phyloP scores from a whole-genome alignment of 2,329 filamentous ascomycete genomes.

The Tolypocladium sp. region DNA sequence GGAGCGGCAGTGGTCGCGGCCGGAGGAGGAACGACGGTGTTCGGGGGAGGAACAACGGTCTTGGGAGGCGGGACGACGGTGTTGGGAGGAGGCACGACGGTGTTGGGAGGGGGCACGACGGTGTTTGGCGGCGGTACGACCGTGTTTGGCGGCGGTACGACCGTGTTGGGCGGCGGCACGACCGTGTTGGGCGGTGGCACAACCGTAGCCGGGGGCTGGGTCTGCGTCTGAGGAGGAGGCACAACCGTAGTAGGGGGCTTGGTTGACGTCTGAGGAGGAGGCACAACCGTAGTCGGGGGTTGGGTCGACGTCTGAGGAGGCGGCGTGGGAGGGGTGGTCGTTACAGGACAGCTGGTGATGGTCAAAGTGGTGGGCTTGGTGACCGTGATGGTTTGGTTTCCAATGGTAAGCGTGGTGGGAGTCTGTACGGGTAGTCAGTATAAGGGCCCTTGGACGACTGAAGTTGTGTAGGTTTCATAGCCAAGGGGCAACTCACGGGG shows the following conservation, averaged over 20 bases:
- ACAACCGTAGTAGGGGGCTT: too few species aligned
- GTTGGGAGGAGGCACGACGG: constrained; percentile 8
- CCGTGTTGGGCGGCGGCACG: neutral
- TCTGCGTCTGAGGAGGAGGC: too few species aligned
- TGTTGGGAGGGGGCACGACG: neutral
- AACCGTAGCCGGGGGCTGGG: too few species aligned
- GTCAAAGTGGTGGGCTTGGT: constrained; percentile 32
- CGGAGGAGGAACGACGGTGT: constrained; percentile 2
- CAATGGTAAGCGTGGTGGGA: constrained; percentile 25
- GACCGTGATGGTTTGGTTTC: constrained; percentile 34
- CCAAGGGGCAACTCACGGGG: constrained; percentile 23
- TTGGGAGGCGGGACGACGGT: constrained; percentile 7
- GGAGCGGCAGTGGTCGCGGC: constrained; percentile 2
- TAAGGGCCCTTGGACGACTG: neutral
- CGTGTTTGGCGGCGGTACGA: neutral
- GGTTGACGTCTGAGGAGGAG: neutral
- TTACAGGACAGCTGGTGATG: constrained; percentile 39
- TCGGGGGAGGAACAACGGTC: neutral
- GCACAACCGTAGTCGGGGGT: constrained; percentile 10
- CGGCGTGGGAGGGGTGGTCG: constrained; percentile 15
- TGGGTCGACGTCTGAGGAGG: constrained; percentile 9
- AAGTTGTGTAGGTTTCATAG: neutral
- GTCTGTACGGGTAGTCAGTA: neutral
- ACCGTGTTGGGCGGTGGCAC: neutral
- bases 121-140: neutral